These are phyloP conservation scores for Amanita muscaria DNA, from an alignment of 768 basidiomycete species.

Conservation along the genomic window DNA sequence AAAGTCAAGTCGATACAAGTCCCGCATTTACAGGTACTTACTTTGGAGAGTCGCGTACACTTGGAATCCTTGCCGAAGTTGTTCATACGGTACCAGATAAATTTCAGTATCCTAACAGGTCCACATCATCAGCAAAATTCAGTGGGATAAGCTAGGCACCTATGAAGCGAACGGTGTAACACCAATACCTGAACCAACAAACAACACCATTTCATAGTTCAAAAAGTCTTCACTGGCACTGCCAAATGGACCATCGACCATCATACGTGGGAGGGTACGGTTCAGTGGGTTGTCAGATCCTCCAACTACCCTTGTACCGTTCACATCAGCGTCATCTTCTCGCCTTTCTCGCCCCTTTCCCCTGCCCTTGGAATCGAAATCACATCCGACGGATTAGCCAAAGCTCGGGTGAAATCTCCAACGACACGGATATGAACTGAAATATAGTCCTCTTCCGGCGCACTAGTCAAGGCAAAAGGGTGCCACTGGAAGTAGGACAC, in stretches of 20 bases:
- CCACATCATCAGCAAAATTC: background rate
- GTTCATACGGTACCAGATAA: conserved; percentile 96
- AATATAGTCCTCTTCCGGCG: conserved; percentile 93
- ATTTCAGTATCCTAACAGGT: conserved; percentile 60
- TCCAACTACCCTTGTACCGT: conserved; percentile 56
- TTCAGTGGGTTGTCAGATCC: conserved; percentile 52
- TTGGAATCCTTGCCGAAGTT: conserved; percentile 58
- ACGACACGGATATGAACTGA: conserved; percentile 88
- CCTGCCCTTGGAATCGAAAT: conserved; percentile 55
- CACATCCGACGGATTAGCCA: conserved; percentile 78
- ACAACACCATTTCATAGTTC: conserved; percentile 80
- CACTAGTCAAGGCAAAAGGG: conserved; percentile 91
- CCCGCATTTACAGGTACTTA: conserved; percentile 13
- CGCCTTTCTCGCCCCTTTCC: conserved; percentile 37
- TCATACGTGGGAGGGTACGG: conserved; percentile 77
- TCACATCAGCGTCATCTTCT: conserved; percentile 32
- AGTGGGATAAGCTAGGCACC: conserved; percentile 24
- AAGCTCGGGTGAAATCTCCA: conserved; percentile 85
- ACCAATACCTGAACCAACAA: conserved; percentile 93
- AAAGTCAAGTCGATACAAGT: no score
- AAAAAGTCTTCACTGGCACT: conserved; percentile 87
- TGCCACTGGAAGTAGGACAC: conserved; percentile 97
- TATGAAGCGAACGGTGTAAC: conserved; percentile 95
- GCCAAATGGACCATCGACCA: conserved; percentile 96
- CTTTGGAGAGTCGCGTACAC: conserved; percentile 81